Evolutionary conservation across 176 grass and related monocot genomes (phyloP).

Genomic region (Carex parvula): DNA sequence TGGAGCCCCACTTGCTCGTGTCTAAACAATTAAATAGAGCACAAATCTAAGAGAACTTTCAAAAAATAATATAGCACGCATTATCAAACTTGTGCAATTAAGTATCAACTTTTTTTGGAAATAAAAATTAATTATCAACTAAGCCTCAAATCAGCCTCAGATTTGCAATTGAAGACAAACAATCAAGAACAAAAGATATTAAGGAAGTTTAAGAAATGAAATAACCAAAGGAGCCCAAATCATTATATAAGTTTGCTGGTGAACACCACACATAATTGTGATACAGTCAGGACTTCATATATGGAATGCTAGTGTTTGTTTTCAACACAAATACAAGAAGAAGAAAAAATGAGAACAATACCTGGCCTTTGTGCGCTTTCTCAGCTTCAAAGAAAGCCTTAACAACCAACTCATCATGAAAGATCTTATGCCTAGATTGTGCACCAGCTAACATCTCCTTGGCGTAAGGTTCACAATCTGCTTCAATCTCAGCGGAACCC

Average conservation of each 20-base stretch:
- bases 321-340: background rate
- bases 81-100: background rate
- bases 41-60: constrained; percentile 6
- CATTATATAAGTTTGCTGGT: background rate
- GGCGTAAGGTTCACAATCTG: constrained; percentile 38
- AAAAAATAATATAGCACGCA: background rate
- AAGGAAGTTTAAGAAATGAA: background rate
- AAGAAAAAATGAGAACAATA: constrained; percentile 23
- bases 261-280: background rate
- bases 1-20: constrained; percentile 72
- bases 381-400: constrained; percentile 76
- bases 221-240: background rate
- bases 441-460: constrained; percentile 48
- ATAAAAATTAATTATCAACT: background rate
- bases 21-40: constrained; percentile 42
- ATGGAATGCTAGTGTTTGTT: background rate
- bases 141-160: background rate
- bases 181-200: background rate
- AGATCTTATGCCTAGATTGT: constrained; percentile 73
- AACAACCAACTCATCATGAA: constrained; percentile 70
- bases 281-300: background rate
- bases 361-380: constrained; percentile 72
- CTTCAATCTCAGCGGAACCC: constrained; percentile 19
- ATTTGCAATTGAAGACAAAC: background rate
- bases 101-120: background rate